Percentiles rank a stretch among this genome's conserved stretches.
phyloP scores from a whole-genome alignment of 805 yeast genomes.

The Teunomyces panamensis region DNA sequence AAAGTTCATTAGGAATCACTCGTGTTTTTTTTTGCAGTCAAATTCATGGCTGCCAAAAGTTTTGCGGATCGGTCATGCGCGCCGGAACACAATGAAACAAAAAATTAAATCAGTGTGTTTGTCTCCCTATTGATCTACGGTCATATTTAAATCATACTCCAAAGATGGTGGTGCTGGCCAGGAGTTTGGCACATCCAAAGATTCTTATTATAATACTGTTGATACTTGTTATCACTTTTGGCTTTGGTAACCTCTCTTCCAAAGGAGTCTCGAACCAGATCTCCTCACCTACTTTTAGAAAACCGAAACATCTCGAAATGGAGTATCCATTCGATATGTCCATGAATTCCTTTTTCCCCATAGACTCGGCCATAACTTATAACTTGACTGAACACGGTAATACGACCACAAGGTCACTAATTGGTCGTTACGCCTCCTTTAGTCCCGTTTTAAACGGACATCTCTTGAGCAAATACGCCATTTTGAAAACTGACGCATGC shows the following conservation, averaged over 20 bases:
- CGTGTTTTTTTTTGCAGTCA: background rate
- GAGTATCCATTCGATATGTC: constrained; percentile 34
- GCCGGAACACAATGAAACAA: background rate
- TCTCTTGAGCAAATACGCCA: constrained; percentile 21
- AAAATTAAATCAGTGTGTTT: background rate
- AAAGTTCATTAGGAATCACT: background rate
- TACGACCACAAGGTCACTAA: constrained; percentile 13
- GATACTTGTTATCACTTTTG: constrained; percentile 9
- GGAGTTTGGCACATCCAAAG: constrained; percentile 10
- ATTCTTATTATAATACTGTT: constrained; percentile 9
- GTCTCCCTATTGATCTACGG: background rate
- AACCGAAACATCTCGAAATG: constrained; percentile 6
- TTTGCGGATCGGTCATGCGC: background rate
- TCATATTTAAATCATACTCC: background rate
- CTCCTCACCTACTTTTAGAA: background rate
- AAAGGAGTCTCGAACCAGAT: background rate
- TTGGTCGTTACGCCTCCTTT: constrained; percentile 42
- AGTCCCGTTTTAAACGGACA: constrained; percentile 30
- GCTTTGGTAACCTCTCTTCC: background rate
- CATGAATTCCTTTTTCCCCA: constrained; percentile 41
- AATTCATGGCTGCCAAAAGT: background rate
- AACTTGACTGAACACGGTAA: constrained; percentile 20
- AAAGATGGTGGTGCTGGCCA: background rate
- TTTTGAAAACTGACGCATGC: constrained; percentile 2
- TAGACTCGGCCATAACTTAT: constrained; percentile 33